Evolutionary conservation across 768 basidiomycete species (phyloP), one percentile per base, ranked within the genome.

Genomic region (Leucocoprinus birnbaumii): DNA sequence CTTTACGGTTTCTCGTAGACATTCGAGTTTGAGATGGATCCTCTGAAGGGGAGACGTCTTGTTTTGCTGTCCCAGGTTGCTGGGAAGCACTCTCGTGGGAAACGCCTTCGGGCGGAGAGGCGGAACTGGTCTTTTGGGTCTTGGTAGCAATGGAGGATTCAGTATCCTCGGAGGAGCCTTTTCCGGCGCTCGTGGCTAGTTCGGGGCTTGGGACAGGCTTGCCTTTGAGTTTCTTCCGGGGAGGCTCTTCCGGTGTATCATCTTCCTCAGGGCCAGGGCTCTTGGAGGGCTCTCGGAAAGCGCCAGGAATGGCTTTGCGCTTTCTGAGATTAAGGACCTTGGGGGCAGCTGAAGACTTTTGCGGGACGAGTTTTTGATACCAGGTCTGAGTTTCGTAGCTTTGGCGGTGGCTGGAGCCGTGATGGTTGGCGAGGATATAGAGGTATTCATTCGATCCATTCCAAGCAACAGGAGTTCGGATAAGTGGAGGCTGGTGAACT

Each of bases 391-490:
- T 44, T 48, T 69, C 66, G 27, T 61, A 71, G 42, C 66, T 51
- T 27, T 64, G 68, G 8, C 66, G 65, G 50, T 68, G 68, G 10
- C 64, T 63, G 38, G 64, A 49, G 13, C 70, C 70, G 49, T 74
- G 73, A 2, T 70, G 68, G 37, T 60, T 67, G 7, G 66, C 66
- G 8, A 74, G 61, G 25, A 73, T 66, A 22, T 66, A 67, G 27
- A 74, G 65, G 55, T 75, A 74, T 59, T 75, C 75, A 14, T 63
- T 62, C 34, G 66, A 67, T 34, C 77, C 77, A 51, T 72, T 75
- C 77, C 77, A 79, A 9, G 71, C 70, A 14, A 78, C 72, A 8
- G 66, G 64, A 3, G 74, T 71, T 21, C 65, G 65, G 48, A 79
- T 75, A 38, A 73, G 64, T 34, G 65, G 66, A 25, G 74, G 74